Conservation (phyloP, 257 asterid genomes). For the Solanum chilense region DNA sequence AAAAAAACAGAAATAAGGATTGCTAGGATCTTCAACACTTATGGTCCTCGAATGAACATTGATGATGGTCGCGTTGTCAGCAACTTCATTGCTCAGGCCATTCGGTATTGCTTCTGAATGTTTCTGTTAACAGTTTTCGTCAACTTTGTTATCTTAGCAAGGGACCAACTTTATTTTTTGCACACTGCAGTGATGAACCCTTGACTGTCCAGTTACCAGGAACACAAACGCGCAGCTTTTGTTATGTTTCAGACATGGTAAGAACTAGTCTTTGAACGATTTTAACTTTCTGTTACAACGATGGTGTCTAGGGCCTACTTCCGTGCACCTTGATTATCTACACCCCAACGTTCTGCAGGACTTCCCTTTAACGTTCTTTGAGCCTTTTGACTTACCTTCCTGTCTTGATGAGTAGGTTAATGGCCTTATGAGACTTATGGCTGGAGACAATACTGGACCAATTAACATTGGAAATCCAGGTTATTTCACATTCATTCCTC, state of each 20-base stretch:
- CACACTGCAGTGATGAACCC: slow-evolving; percentile 53
- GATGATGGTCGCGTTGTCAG: slow-evolving; percentile 98
- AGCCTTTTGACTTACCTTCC: neutral
- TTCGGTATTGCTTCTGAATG: slow-evolving; percentile 38
- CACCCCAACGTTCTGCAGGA: no score
- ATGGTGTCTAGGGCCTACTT: neutral
- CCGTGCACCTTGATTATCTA: neutral
- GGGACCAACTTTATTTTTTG: neutral
- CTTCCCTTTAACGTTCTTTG: no score
- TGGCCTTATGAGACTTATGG: slow-evolving; percentile 46
- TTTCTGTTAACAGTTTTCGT: neutral
- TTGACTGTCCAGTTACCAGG: slow-evolving; percentile 92
- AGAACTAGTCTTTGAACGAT: neutral
- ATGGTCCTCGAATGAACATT: slow-evolving; percentile 94
- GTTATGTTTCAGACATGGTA: slow-evolving; percentile 51
- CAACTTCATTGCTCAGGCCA: slow-evolving; percentile 89
- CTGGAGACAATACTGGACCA: slow-evolving; percentile 50
- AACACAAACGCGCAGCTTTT: slow-evolving; percentile 70
- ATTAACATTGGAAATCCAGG: slow-evolving; percentile 72
- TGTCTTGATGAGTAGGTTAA: slow-evolving; percentile 25
- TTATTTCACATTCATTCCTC: neutral
- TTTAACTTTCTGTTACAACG: neutral
- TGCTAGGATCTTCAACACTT: slow-evolving; percentile 94
- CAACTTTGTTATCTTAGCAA: neutral
- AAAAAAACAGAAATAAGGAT: slow-evolving; percentile 68